Percentiles rank a stretch among this genome's conserved stretches.
Conservation (phyloP, 2,329 filamentous ascomycete genomes). For the Phialocephala subalpina region DNA sequence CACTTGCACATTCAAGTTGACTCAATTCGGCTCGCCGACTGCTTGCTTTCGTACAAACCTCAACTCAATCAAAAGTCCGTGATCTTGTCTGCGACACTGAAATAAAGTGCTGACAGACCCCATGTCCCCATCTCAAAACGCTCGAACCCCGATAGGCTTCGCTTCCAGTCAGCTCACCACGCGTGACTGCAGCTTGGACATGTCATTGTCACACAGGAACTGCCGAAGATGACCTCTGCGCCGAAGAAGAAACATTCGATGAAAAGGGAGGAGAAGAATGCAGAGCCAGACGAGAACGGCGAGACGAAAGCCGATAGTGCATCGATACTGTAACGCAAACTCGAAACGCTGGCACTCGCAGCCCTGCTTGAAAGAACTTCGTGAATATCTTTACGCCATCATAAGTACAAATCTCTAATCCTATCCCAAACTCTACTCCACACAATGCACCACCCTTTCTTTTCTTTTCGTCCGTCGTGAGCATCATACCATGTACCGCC, state of each 20-base stretch:
- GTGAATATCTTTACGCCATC: neutral
- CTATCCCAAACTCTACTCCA: neutral
- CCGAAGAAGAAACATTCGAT: constrained; percentile 34
- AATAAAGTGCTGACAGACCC: too few relatives aligned
- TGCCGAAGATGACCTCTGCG: constrained; percentile 42
- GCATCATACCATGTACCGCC: neutral
- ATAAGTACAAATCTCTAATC: neutral
- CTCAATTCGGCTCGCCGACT: too few relatives aligned
- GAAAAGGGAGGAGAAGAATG: constrained; percentile 20
- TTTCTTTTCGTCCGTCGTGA: neutral
- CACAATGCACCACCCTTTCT: neutral
- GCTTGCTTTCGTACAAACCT: too few relatives aligned
- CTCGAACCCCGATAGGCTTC: too few relatives aligned
- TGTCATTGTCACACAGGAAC: constrained; percentile 45
- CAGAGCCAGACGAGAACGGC: constrained; percentile 21
- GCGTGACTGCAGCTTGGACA: too few relatives aligned
- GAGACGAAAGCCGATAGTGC: neutral
- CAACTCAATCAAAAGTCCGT: too few relatives aligned
- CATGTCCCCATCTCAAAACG: too few relatives aligned
- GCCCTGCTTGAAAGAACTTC: too few relatives aligned
- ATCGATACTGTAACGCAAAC: neutral
- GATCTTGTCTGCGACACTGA: too few relatives aligned
- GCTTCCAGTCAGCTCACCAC: too few relatives aligned
- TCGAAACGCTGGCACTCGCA: too few relatives aligned
- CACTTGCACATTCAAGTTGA: too few relatives aligned